phyloP scores from a whole-genome alignment of 2,329 filamentous ascomycete genomes.

The Paecilomyces formosus region DNA sequence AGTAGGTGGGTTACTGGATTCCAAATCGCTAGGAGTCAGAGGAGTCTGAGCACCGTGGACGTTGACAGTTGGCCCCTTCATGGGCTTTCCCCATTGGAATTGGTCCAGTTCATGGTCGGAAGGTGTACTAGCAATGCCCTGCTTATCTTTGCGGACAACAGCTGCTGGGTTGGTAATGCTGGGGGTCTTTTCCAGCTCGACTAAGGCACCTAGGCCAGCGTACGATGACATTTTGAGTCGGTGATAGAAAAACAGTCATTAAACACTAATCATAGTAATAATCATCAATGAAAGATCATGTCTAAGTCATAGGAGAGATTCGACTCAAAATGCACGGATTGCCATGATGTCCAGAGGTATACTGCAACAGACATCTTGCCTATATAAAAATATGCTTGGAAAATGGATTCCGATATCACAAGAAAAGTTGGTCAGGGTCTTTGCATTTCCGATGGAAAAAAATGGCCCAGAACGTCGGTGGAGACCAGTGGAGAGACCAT shows the following conservation, averaged over 20 bases:
- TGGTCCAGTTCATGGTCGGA: conserved; percentile 16
- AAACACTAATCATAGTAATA: neutral
- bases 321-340: neutral
- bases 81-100: conserved; percentile 4
- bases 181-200: conserved; percentile 34
- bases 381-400: conserved; percentile 1
- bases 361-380: neutral
- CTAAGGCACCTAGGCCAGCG: conserved; percentile 28
- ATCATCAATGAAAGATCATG: neutral
- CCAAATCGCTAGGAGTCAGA: conserved; percentile 16
- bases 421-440: neutral
- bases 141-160: conserved; percentile 22
- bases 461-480: neutral
- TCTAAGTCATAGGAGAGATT: neutral
- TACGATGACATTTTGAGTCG: conserved; percentile 24
- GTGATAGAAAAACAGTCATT: neutral
- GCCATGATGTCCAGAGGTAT: neutral
- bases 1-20: conserved; percentile 15
- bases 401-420: conserved; percentile 1
- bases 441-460: neutral
- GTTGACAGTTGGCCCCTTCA: neutral
- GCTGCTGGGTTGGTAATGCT: conserved; percentile 31
- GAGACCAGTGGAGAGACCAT: neutral
- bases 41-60: conserved; percentile 5
- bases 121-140: conserved; percentile 11